Evolutionary conservation across 495 filamentous ascomycete genomes (phyloP).

Genomic region (Pseudevernia furfuracea): DNA sequence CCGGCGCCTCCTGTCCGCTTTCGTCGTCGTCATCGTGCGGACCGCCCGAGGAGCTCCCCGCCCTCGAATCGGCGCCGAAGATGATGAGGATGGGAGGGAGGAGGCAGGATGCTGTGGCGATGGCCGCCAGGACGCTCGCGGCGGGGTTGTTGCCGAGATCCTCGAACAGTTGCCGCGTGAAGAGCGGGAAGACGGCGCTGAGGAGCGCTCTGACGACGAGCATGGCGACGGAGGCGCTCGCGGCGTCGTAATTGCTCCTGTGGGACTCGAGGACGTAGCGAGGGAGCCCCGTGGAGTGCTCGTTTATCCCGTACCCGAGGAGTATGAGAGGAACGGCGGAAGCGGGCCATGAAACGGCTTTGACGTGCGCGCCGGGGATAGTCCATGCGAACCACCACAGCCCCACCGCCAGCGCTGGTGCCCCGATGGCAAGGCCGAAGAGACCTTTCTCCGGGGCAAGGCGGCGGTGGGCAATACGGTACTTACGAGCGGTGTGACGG

Average conservation of each 20-base stretch:
- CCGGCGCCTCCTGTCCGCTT: background rate
- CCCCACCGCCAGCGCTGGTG: background rate
- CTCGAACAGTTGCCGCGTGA: background rate
- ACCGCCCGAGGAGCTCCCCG: background rate
- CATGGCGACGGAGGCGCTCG: background rate
- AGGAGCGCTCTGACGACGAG: background rate
- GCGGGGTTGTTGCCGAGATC: background rate
- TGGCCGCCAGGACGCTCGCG: background rate
- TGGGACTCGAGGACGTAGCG: background rate
- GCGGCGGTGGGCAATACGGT: background rate
- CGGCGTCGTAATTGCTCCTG: background rate
- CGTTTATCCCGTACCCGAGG: background rate
- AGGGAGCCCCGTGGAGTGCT: background rate
- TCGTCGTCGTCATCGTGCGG: background rate
- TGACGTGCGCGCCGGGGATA: background rate
- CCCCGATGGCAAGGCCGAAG: background rate
- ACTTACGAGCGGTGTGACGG: background rate
- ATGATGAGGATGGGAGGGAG: background rate
- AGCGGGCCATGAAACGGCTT: background rate
- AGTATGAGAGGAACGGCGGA: background rate
- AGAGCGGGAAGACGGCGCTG: background rate
- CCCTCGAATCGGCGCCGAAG: background rate
- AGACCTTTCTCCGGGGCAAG: background rate
- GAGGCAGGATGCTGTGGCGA: background rate
- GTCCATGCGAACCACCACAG: conserved; percentile 13